Conservation (phyloP, 805 yeast genomes). For the Sugiyamaella lignohabitans region DNA sequence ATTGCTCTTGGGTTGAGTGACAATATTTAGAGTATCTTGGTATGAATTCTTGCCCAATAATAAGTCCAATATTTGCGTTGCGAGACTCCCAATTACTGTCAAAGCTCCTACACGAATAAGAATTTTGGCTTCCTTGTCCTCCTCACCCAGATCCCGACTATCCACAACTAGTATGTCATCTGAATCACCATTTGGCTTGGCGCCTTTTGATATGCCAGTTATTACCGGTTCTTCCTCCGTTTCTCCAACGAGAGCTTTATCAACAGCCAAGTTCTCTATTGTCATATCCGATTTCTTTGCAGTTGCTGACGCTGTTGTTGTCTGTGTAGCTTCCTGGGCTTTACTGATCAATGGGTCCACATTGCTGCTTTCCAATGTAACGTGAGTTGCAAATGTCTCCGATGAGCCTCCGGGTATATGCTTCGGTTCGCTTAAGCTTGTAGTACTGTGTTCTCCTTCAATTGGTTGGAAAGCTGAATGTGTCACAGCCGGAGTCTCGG, state of each 20-base stretch:
- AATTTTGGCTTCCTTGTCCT: neutral
- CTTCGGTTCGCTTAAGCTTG: too few relatives aligned
- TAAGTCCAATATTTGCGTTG: slow-evolving; percentile 70
- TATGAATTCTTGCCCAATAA: slow-evolving; percentile 63
- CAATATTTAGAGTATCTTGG: slow-evolving; percentile 65
- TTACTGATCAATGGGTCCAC: neutral
- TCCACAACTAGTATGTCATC: neutral
- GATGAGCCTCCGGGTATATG: too few relatives aligned
- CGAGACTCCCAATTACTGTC: slow-evolving; percentile 72
- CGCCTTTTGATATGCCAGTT: neutral
- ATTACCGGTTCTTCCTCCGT: neutral
- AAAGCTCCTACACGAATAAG: slow-evolving; percentile 25
- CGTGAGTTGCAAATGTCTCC: too few relatives aligned
- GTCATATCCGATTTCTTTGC: neutral
- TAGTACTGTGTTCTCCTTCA: neutral
- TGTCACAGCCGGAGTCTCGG: neutral
- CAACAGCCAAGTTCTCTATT: neutral
- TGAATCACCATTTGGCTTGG: neutral
- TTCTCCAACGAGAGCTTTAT: neutral
- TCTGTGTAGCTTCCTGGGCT: neutral
- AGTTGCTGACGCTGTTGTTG: neutral
- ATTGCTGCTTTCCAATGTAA: too few relatives aligned
- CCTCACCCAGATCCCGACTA: neutral
- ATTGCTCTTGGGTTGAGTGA: slow-evolving; percentile 59
- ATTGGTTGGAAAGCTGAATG: neutral